Percentiles rank a stretch among this genome's conserved stretches.
These are phyloP conservation scores for Lolium rigidum DNA, from an alignment of 176 grass and related monocot genomes.

Conservation along the genomic window DNA sequence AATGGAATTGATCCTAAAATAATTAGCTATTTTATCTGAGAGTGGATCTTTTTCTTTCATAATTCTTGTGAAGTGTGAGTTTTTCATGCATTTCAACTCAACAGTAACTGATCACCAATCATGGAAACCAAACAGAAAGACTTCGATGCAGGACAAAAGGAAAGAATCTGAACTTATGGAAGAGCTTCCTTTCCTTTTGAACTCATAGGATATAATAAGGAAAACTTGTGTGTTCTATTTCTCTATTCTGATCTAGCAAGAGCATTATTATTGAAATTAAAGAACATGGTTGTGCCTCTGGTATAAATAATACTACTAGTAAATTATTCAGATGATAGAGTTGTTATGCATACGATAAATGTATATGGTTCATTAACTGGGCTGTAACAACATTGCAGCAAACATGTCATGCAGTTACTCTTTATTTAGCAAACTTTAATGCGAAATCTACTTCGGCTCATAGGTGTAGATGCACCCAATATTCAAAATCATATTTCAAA, in stretches of 20 bases:
- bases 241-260: constrained; percentile 17
- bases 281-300: background rate
- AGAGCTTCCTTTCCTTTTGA: background rate
- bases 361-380: background rate
- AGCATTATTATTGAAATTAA: background rate
- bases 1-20: background rate
- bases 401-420: background rate
- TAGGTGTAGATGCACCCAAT: too few relatives aligned
- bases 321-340: background rate
- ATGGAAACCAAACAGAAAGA: background rate
- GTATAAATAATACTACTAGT: background rate
- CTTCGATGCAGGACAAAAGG: background rate
- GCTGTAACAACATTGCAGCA: background rate
- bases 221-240: background rate
- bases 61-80: background rate
- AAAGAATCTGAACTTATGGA: background rate
- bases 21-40: background rate
- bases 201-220: background rate
- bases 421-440: background rate
- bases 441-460: too few relatives aligned
- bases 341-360: background rate
- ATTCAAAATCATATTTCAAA: too few relatives aligned
- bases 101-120: background rate
- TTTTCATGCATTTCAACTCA: constrained; percentile 29
- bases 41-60: constrained; percentile 6